Percentiles rank a stretch among this genome's conserved stretches.
phyloP scores from a whole-genome alignment of 768 basidiomycete species.

The Nidula microcarpa region DNA sequence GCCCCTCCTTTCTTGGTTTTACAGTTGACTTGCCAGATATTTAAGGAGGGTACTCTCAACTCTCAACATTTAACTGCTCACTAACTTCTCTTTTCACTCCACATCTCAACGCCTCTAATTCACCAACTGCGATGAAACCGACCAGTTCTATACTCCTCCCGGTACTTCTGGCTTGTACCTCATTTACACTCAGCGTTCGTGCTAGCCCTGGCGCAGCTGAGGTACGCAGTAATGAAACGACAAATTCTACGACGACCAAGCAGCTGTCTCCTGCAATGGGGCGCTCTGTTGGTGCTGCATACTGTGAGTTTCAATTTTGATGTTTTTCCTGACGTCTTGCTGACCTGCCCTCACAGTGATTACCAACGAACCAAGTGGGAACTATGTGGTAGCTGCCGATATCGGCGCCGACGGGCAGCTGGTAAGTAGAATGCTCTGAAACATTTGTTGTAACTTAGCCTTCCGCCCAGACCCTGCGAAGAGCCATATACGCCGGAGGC shows the following conservation, averaged over 20 bases:
- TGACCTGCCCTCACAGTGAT: conserved; percentile 32
- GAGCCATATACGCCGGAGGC: conserved; percentile 26
- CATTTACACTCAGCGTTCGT: too few species aligned
- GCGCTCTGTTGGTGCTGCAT: conserved; percentile 22
- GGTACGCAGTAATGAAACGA: too few species aligned
- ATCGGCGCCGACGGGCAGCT: conserved; percentile 39
- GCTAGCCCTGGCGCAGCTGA: too few species aligned
- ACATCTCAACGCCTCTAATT: too few species aligned
- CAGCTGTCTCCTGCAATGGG: background rate
- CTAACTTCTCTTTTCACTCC: too few species aligned
- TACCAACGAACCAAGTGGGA: conserved; percentile 44
- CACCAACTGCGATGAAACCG: background rate
- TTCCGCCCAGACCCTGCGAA: conserved; percentile 16
- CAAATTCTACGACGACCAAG: too few species aligned
- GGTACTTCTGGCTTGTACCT: too few species aligned
- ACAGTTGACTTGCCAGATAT: too few species aligned
- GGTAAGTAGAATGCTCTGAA: conserved; percentile 22
- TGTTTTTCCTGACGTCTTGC: background rate
- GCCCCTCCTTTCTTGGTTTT: too few species aligned
- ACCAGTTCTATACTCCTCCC: background rate
- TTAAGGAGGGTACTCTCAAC: too few species aligned
- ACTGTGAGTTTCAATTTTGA: conserved; percentile 12
- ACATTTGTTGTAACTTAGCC: background rate
- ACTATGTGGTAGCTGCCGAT: conserved; percentile 38
- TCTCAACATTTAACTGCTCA: too few species aligned